Conservation (phyloP, 2,329 filamentous ascomycete species). For the Cadophora gregata region DNA sequence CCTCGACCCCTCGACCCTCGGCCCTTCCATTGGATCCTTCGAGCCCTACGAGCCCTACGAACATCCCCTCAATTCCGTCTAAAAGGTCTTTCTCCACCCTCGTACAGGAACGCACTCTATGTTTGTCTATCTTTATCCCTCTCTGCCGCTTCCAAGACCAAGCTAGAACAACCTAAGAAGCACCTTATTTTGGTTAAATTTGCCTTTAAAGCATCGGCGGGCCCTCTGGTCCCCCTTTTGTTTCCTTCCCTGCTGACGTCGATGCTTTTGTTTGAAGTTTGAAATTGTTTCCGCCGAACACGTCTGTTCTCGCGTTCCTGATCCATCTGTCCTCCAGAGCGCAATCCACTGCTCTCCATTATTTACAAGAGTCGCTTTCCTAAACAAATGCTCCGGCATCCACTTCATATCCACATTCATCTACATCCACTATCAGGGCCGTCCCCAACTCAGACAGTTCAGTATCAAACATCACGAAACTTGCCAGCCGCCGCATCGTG, state of each 20-base stretch:
- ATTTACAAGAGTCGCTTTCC: not conserved
- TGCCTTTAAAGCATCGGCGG: conserved; percentile 6
- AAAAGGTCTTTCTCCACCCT: not conserved
- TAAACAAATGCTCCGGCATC: conserved; percentile 3
- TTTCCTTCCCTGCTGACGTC: not conserved
- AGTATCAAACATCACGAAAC: conserved; percentile 5
- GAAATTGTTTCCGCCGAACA: conserved; percentile 7
- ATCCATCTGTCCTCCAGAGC: not conserved
- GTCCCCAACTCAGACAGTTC: not conserved
- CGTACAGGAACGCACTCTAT: conserved; percentile 11
- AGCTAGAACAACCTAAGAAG: conserved; percentile 20
- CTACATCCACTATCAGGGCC: not conserved
- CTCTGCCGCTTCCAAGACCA: not conserved
- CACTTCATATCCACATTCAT: not conserved
- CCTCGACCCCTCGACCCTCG: no score
- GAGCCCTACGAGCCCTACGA: not conserved
- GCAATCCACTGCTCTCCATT: not conserved
- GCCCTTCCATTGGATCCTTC: not conserved
- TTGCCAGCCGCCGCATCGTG: not conserved
- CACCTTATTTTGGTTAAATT: conserved; percentile 6
- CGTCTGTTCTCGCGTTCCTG: conserved; percentile 6
- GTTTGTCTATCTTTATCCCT: not conserved
- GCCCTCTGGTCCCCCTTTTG: no score
- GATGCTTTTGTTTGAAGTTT: not conserved
- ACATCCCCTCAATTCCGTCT: not conserved